A percentile compares a stretch with the other conserved stretches of the same genome.
Evolutionary conservation across 345 rosid species (phyloP).

Genomic region (Lepidium aucheri): DNA sequence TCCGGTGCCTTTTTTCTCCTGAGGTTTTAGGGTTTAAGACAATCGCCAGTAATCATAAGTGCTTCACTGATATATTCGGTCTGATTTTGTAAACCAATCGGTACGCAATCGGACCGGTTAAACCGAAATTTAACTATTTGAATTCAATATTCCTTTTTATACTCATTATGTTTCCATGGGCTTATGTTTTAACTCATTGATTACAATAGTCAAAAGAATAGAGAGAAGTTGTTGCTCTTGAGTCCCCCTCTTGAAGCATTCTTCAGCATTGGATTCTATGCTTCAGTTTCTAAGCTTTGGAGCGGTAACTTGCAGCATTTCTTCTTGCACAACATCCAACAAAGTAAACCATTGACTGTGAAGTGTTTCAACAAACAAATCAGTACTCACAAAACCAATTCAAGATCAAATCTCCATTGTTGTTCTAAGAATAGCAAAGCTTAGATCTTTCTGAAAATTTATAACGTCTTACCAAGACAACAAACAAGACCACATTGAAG

Average conservation of each 20-base stretch:
- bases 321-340: slow-evolving; percentile 93
- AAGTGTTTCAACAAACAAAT: background rate
- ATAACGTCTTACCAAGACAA: slow-evolving; percentile 51
- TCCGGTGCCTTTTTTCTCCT: background rate
- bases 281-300: slow-evolving; percentile 42
- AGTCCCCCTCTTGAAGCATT: background rate
- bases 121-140: background rate
- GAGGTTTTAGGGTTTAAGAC: slow-evolving; percentile 23
- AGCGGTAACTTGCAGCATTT: slow-evolving; percentile 40
- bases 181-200: background rate
- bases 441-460: background rate
- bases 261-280: background rate
- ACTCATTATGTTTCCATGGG: no score
- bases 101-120: background rate
- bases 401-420: background rate
- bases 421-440: background rate
- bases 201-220: slow-evolving; percentile 4
- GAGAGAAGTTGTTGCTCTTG: background rate
- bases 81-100: background rate
- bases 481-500: slow-evolving; percentile 61
- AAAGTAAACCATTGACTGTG: slow-evolving; percentile 69
- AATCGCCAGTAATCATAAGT: background rate
- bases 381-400: background rate
- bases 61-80: slow-evolving; percentile 8
- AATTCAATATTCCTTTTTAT: no score